A percentile compares a stretch with the other conserved stretches of the same genome.
Evolutionary conservation across 2,329 filamentous ascomycete genomes (phyloP).

Genomic region (Phyllosticta ampelicida): DNA sequence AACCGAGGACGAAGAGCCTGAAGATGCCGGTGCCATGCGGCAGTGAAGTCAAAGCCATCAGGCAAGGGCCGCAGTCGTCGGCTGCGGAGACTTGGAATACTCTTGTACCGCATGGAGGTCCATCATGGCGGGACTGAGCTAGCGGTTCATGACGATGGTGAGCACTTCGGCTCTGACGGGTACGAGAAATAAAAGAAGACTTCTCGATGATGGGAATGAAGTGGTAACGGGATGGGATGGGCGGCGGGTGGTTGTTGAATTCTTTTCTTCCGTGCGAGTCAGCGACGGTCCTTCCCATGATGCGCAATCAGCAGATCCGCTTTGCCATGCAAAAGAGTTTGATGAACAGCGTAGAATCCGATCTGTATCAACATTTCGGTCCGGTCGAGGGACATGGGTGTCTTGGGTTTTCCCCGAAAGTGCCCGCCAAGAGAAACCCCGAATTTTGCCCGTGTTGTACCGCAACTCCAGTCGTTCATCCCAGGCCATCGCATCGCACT

Average conservation of each 20-base stretch:
- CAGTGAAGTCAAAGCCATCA: neutral
- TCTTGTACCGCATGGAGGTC: neutral
- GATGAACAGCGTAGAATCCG: neutral
- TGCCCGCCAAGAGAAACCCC: neutral
- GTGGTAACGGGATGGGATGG: neutral
- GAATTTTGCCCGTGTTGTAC: neutral
- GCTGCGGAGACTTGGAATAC: neutral
- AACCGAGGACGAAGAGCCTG: neutral
- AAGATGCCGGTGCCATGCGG: neutral
- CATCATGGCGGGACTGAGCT: neutral
- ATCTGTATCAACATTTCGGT: neutral
- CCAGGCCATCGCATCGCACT: neutral
- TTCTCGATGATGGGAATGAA: neutral
- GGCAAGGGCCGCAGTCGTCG: neutral
- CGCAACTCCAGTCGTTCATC: neutral
- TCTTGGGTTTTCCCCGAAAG: neutral
- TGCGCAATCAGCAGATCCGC: neutral
- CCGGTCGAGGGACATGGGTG: neutral
- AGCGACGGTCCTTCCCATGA: neutral
- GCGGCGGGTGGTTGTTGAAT: neutral
- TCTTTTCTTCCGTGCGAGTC: neutral
- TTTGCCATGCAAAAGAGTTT: neutral
- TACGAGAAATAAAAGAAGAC: neutral
- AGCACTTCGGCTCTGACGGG: neutral
- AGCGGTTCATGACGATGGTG: neutral